phyloP scores from a whole-genome alignment of 2,329 filamentous ascomycete genomes.

The Blumeria graminis region DNA sequence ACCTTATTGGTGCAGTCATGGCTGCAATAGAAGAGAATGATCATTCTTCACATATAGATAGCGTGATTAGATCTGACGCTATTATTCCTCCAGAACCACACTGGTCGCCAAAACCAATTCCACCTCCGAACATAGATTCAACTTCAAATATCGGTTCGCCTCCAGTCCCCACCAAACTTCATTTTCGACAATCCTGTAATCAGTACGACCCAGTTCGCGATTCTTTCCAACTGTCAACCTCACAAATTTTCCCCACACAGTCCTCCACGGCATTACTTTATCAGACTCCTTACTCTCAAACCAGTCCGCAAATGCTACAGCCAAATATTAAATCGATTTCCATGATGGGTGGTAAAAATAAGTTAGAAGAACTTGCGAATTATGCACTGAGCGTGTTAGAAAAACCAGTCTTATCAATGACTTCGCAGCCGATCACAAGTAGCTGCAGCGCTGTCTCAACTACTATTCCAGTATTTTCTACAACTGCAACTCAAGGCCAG shows the following conservation, averaged over 20 bases:
- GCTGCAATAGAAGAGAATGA: neutral
- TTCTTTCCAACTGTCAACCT: conserved; percentile 3
- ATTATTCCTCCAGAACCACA: no score
- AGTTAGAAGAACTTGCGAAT: conserved; percentile 1
- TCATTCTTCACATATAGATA: no score
- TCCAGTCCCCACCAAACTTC: neutral
- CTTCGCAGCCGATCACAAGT: neutral
- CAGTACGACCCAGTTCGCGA: conserved; percentile 10
- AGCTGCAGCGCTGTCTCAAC: neutral
- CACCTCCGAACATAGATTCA: neutral
- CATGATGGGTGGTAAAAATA: neutral
- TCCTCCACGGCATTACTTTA: neutral
- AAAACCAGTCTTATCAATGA: neutral
- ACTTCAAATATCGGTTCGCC: neutral
- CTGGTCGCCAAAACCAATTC: no score
- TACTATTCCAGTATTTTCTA: neutral
- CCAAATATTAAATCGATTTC: neutral
- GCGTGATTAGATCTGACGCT: no score
- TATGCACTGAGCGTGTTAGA: neutral
- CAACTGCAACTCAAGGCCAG: neutral
- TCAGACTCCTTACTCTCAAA: neutral
- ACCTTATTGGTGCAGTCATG: neutral
- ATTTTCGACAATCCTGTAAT: conserved; percentile 1
- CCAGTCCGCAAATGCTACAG: neutral
- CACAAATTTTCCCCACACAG: neutral